Evolutionary conservation across 2,329 filamentous ascomycete species (phyloP).

Genomic region (Paecilomyces formosus): DNA sequence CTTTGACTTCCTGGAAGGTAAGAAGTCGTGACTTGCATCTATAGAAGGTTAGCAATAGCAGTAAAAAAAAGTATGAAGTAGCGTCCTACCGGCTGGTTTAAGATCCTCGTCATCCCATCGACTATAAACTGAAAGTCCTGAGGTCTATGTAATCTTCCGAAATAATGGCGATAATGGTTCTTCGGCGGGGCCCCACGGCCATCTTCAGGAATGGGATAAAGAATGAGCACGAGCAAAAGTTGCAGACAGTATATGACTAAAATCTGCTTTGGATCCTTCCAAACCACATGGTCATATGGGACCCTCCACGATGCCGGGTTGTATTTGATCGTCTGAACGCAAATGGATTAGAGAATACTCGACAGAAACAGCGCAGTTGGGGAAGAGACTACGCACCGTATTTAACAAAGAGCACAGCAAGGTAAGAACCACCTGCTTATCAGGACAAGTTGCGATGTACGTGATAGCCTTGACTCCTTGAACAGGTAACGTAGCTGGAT

Average conservation of each 20-base stretch:
- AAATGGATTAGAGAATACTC: conserved; percentile 1
- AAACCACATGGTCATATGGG: conserved; percentile 86
- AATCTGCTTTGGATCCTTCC: conserved; percentile 82
- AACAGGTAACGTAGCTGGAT: conserved; percentile 60
- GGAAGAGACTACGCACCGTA: conserved; percentile 54
- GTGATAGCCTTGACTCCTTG: conserved; percentile 78
- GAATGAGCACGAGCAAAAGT: conserved; percentile 72
- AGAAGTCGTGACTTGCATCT: conserved; percentile 76
- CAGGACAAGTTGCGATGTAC: conserved; percentile 77
- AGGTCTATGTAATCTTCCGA: conserved; percentile 80
- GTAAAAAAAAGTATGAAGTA: not conserved
- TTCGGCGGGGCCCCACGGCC: conserved; percentile 60
- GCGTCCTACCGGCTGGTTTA: conserved; percentile 66
- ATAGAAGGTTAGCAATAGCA: conserved; percentile 7
- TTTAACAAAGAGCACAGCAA: conserved; percentile 89
- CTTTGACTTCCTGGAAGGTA: conserved; percentile 82
- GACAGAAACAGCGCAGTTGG: not conserved
- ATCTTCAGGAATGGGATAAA: conserved; percentile 82
- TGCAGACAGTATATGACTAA: conserved; percentile 90
- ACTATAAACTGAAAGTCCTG: conserved; percentile 98
- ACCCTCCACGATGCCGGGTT: conserved; percentile 91
- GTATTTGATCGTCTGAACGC: conserved; percentile 73
- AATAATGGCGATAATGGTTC: conserved; percentile 90
- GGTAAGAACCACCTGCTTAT: conserved; percentile 87
- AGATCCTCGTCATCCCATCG: conserved; percentile 84